phyloP scores from a whole-genome alignment of 208 protist species.

The Naegleria fowleri region DNA sequence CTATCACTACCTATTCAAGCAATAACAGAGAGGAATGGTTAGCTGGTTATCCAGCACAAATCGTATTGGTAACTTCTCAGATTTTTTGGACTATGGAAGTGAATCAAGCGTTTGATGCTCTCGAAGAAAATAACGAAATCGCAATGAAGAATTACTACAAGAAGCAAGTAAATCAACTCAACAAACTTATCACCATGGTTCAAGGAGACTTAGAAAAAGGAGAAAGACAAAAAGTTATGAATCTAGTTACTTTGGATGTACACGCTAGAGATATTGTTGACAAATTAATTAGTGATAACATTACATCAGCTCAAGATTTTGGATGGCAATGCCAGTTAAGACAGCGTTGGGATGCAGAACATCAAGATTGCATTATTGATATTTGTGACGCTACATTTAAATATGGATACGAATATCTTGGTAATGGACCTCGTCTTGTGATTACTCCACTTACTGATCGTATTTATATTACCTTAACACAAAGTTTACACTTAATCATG shows the following conservation, averaged over 20 bases:
- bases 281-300: constrained; percentile 42
- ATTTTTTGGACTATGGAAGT: constrained; percentile 69
- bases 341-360: constrained; percentile 58
- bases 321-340: constrained; percentile 71
- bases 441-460: constrained; percentile 79
- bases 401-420: constrained; percentile 69
- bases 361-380: constrained; percentile 51
- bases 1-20: constrained; percentile 49
- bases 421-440: constrained; percentile 62
- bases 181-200: constrained; percentile 54
- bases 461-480: constrained; percentile 79
- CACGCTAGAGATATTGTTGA: constrained; percentile 45
- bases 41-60: constrained; percentile 52
- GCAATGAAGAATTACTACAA: constrained; percentile 72
- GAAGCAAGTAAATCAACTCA: constrained; percentile 54
- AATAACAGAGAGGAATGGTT: constrained; percentile 60
- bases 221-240: constrained; percentile 63
- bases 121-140: constrained; percentile 70
- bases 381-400: constrained; percentile 67
- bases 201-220: constrained; percentile 26
- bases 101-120: constrained; percentile 54
- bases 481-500: constrained; percentile 59
- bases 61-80: constrained; percentile 61
- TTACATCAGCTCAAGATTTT: constrained; percentile 45
- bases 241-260: constrained; percentile 70